phyloP scores from a whole-genome alignment of 495 filamentous ascomycete genomes.

The Trichoderma virens region DNA sequence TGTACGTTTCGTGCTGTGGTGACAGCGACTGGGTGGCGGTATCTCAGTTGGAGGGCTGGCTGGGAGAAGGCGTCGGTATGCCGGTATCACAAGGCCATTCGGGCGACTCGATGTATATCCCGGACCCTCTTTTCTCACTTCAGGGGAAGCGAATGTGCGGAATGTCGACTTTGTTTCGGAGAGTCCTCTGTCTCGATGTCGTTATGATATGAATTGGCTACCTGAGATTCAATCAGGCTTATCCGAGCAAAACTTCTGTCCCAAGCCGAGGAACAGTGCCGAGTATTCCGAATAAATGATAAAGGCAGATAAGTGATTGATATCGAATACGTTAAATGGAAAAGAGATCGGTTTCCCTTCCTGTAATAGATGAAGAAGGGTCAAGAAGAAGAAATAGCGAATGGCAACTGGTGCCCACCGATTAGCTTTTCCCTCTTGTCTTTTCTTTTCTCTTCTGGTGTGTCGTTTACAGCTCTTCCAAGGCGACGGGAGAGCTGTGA shows the following conservation, averaged over 20 bases:
- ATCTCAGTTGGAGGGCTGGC: background rate
- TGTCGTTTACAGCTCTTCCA: background rate
- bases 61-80: background rate
- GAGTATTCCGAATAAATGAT: background rate
- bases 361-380: background rate
- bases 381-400: background rate
- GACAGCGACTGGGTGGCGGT: background rate
- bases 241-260: background rate
- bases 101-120: background rate
- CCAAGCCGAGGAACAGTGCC: background rate
- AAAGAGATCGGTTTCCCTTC: background rate
- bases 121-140: background rate
- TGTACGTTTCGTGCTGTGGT: background rate
- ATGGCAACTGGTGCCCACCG: constrained; percentile 6
- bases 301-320: background rate
- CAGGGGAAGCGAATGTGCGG: background rate
- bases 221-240: background rate
- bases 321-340: background rate
- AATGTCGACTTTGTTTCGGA: background rate
- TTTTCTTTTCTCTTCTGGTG: background rate
- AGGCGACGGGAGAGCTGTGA: background rate
- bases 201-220: background rate
- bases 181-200: too few species aligned
- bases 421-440: background rate
- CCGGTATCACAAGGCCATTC: constrained; percentile 1